A percentile compares a stretch with the other conserved stretches of the same genome.
phyloP scores from a whole-genome alignment of 257 asterid species.

The Henckelia pumila region DNA sequence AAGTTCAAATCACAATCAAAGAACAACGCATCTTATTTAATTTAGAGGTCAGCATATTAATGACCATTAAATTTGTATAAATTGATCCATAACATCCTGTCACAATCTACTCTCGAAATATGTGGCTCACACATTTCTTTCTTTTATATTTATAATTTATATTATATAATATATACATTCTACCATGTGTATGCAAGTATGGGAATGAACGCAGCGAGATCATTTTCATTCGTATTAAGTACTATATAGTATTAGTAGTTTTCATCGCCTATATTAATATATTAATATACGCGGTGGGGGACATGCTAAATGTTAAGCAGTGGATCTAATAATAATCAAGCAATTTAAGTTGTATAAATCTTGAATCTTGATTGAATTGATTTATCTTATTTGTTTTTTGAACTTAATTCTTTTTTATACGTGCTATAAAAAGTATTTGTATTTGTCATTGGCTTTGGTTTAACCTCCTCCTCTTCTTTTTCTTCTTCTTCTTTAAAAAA shows the following conservation, averaged over 20 bases:
- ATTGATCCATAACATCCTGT: constrained; percentile 22
- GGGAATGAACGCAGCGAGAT: not conserved
- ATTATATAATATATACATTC: not conserved
- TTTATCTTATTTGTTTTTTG: too few relatives aligned
- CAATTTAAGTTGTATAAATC: too few relatives aligned
- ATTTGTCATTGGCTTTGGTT: too few relatives aligned
- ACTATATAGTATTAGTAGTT: too few relatives aligned
- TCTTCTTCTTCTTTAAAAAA: too few relatives aligned
- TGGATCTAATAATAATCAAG: too few relatives aligned
- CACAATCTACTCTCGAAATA: not conserved
- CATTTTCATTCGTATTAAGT: not conserved
- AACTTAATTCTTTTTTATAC: too few relatives aligned
- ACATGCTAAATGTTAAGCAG: not conserved
- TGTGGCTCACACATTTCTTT: not conserved
- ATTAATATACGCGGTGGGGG: not conserved
- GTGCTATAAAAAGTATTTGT: too few relatives aligned
- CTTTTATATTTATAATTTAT: not conserved
- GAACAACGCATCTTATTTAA: constrained; percentile 27
- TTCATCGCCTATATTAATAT: not conserved
- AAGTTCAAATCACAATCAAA: constrained; percentile 31
- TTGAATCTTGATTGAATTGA: too few relatives aligned
- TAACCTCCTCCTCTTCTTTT: too few relatives aligned
- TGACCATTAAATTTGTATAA: constrained; percentile 25
- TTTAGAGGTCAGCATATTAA: constrained; percentile 35
- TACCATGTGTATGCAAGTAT: not conserved